Conservation (phyloP, 2,329 filamentous ascomycete genomes). For the Xylaria sp. region DNA sequence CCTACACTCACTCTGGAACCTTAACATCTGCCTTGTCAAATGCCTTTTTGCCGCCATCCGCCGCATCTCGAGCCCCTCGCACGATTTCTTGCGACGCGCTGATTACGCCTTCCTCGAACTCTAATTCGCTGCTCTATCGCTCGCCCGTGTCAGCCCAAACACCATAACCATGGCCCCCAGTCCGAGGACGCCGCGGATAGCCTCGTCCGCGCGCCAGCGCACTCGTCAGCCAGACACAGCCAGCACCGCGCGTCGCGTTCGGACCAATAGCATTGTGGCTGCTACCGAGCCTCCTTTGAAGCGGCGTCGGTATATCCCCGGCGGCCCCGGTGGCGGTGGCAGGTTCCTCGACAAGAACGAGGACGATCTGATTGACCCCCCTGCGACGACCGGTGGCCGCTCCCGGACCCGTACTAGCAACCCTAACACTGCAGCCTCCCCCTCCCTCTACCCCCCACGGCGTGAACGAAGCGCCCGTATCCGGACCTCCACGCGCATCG, state of each 20-base stretch:
- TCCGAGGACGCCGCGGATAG: constrained; percentile 47
- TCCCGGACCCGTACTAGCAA: constrained; percentile 62
- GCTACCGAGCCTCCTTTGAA: constrained; percentile 73
- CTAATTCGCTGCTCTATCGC: constrained; percentile 16
- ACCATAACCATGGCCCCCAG: constrained; percentile 47
- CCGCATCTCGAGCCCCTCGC: constrained; percentile 45
- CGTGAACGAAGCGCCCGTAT: constrained; percentile 67
- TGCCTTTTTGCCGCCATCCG: constrained; percentile 47
- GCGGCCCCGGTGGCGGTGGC: constrained; percentile 85
- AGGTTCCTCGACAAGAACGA: constrained; percentile 81
- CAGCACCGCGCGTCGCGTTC: constrained; percentile 46
- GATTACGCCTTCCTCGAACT: constrained; percentile 40
- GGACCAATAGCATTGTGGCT: constrained; percentile 50
- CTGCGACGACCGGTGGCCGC: constrained; percentile 60
- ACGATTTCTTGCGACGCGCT: constrained; percentile 50
- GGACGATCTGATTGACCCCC: constrained; percentile 64
- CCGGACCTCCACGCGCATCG: constrained; percentile 61
- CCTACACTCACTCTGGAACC: constrained; percentile 1
- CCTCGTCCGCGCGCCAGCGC: constrained; percentile 42
- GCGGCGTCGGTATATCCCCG: constrained; percentile 82
- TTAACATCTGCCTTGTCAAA: constrained; percentile 41
- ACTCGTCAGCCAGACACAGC: constrained; percentile 40
- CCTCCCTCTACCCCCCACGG: constrained; percentile 61
- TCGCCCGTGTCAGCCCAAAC: constrained; percentile 1
- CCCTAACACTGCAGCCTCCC: constrained; percentile 59